phyloP scores from a whole-genome alignment of 805 yeast species.

The Clavispora vitiphila region DNA sequence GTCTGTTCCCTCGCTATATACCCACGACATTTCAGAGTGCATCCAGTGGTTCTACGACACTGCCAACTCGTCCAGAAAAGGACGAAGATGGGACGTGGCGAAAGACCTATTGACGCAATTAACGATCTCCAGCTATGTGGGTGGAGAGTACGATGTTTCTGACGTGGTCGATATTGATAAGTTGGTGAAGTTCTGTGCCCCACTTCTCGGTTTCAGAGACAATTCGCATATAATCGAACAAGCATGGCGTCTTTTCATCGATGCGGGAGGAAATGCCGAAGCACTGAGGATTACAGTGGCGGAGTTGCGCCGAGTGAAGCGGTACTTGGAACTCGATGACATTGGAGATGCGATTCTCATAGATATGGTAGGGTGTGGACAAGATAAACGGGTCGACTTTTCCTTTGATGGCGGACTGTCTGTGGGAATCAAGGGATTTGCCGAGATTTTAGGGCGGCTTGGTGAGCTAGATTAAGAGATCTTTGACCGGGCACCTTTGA shows the following conservation, averaged over 20 bases:
- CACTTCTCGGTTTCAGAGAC: slow-evolving; percentile 30
- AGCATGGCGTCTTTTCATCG: slow-evolving; percentile 33
- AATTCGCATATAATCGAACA: slow-evolving; percentile 21
- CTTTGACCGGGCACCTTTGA: no score
- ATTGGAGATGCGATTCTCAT: slow-evolving; percentile 31
- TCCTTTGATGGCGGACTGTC: slow-evolving; percentile 27
- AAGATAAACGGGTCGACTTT: slow-evolving; percentile 13
- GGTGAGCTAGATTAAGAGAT: slow-evolving; percentile 29
- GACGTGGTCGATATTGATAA: slow-evolving; percentile 41
- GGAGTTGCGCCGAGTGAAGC: slow-evolving; percentile 27
- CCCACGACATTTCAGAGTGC: slow-evolving; percentile 25
- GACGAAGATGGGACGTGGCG: slow-evolving; percentile 22
- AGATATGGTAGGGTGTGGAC: slow-evolving; percentile 36
- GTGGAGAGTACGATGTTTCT: slow-evolving; percentile 19
- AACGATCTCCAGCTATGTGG: slow-evolving; percentile 22
- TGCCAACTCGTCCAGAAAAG: slow-evolving; percentile 5
- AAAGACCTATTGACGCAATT: slow-evolving; percentile 22
- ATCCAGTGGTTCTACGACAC: slow-evolving; percentile 31
- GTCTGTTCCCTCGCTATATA: slow-evolving; percentile 28
- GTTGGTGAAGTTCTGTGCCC: slow-evolving; percentile 22
- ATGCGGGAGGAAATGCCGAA: slow-evolving; percentile 2
- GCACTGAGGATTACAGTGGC: slow-evolving; percentile 24
- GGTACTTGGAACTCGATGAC: slow-evolving; percentile 24
- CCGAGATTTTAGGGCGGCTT: slow-evolving; percentile 34
- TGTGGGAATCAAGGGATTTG: slow-evolving; percentile 36